A percentile compares a stretch with the other conserved stretches of the same genome.
These are phyloP conservation scores for Alternaria dauci DNA, from an alignment of 2,329 filamentous ascomycete species.

Conservation along the genomic window DNA sequence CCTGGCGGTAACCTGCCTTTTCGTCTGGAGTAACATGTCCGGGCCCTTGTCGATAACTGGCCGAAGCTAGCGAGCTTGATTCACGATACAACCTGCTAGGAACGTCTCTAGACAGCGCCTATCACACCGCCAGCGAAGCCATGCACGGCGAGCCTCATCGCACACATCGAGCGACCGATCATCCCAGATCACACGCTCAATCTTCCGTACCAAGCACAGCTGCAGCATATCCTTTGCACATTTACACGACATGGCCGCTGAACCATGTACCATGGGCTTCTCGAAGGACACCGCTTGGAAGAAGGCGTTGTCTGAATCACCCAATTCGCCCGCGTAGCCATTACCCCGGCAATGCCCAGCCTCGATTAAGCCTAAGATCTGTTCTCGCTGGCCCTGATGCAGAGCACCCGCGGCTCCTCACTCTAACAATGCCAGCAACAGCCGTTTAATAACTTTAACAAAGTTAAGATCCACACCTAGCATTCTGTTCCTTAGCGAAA, in stretches of 20 bases:
- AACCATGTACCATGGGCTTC: constrained; percentile 31
- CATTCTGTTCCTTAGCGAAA: constrained; percentile 24
- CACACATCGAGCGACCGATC: constrained; percentile 23
- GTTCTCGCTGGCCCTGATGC: neutral
- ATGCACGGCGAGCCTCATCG: constrained; percentile 25
- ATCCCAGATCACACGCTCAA: constrained; percentile 35
- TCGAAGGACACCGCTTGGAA: constrained; percentile 41
- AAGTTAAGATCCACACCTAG: constrained; percentile 39
- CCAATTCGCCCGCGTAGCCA: constrained; percentile 31
- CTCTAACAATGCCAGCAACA: constrained; percentile 23
- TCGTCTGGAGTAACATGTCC: constrained; percentile 26
- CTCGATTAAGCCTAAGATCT: constrained; percentile 49
- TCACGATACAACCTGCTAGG: constrained; percentile 27
- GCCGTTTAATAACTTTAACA: constrained; percentile 41
- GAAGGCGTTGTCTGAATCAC: constrained; percentile 27
- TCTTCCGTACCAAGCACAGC: constrained; percentile 17
- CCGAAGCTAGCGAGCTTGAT: constrained; percentile 13
- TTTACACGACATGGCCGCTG: constrained; percentile 11
- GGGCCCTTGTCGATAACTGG: constrained; percentile 28
- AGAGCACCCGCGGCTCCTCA: constrained; percentile 12
- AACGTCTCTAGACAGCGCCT: constrained; percentile 9
- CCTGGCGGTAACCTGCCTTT: constrained; percentile 12
- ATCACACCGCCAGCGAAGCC: constrained; percentile 33
- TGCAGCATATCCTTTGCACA: constrained; percentile 18
- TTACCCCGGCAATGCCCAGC: constrained; percentile 26